Evolutionary conservation across 805 yeast genomes (phyloP), one percentile per base, ranked within the genome.

Genomic region (Candida namnaoensis): DNA sequence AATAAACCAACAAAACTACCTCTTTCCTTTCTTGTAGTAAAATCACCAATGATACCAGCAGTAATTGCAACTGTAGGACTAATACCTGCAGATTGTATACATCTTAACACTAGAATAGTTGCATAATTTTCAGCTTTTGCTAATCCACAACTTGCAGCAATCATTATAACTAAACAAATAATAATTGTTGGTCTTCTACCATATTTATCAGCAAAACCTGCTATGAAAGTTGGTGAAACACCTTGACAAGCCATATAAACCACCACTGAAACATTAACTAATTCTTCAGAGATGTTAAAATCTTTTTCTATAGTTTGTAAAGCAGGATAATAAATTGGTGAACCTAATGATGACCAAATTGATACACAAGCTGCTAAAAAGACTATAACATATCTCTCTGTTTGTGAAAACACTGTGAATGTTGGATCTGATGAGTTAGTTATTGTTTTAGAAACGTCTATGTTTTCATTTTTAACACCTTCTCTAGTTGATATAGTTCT

Each of bases 271-370:
- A 83, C 52, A 53, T 87, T 84, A 41, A 80, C 76, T 41, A 68
- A 61, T 41, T 78, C 81, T 38, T 76, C 75, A 3, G 78, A 52
- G 6, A 81, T 72, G 37, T 69, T 38, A 50, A 88, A 84, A 27
- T 76, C 59, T 0, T 57, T 47, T 38, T 78, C 75, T 7, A 88
- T 62, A 5, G 70, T 65, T 0, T 80, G 75, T n/a, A 88, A 60
- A 0, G 88, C 88, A 0, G 95, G 95, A 60, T 84, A 82, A 55
- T 84, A 88, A 11, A 87, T 84, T 0, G 95, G 84, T 47, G 82
- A 74, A 0, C 90, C 78, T 3, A 84, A 65, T 0, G 93, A 67
- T 2, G 95, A 84, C 66, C 82, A 80, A 35, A 78, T 60, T 0
- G 86, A 84, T 2, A 74, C 61, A 5, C 64, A 47, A 2, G 71